A percentile compares a stretch with the other conserved stretches of the same genome.
These are phyloP conservation scores for Moringa oleifera DNA, from an alignment of 345 rosid species.

Conservation along the genomic window DNA sequence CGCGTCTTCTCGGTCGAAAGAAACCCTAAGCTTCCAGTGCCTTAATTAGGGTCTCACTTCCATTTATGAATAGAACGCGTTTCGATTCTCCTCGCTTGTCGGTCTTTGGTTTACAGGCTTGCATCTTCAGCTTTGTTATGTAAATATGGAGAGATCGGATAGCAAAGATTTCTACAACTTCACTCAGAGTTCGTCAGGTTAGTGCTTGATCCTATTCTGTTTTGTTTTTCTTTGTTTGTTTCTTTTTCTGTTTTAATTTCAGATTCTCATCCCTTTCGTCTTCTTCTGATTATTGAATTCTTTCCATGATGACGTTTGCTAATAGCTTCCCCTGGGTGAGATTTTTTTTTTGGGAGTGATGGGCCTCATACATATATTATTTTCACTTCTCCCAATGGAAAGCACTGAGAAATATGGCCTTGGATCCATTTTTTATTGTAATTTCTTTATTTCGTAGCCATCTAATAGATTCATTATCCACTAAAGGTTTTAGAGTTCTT, in stretches of 20 bases:
- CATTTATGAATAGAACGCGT: neutral
- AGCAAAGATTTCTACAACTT: constrained; percentile 38
- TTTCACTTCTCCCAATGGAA: too few relatives aligned
- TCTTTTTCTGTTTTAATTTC: neutral
- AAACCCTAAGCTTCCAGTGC: neutral
- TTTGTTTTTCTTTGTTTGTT: too few relatives aligned
- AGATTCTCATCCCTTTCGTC: neutral
- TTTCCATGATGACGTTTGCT: neutral
- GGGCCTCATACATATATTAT: too few relatives aligned
- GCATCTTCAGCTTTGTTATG: constrained; percentile 14
- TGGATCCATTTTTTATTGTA: too few relatives aligned
- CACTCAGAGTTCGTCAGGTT: constrained; percentile 46
- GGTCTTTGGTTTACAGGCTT: constrained; percentile 11
- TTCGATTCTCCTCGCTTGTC: neutral
- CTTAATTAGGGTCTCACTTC: neutral
- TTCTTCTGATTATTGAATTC: neutral
- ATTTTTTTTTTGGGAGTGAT: too few relatives aligned
- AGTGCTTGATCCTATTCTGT: too few relatives aligned
- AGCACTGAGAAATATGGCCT: too few relatives aligned
- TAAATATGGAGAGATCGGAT: constrained; percentile 63
- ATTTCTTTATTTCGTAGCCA: too few relatives aligned
- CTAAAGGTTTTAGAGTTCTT: too few relatives aligned
- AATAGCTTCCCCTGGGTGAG: neutral
- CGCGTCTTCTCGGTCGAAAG: neutral
- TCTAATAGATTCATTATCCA: too few relatives aligned